Conservation (phyloP, 2,329 filamentous ascomycete genomes). For the Geosmithia morbida region DNA sequence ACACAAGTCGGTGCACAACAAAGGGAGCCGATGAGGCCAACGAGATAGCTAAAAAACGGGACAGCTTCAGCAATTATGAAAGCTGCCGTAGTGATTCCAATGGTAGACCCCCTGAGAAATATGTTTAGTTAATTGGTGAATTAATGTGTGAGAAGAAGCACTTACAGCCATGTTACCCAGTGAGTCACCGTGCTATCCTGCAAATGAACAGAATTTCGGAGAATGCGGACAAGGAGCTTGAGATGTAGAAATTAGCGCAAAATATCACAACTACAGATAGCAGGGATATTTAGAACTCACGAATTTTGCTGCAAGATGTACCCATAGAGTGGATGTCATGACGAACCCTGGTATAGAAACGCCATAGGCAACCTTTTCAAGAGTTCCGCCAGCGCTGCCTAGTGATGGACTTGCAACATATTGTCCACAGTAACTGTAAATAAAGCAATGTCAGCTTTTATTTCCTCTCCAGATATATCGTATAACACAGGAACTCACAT, state of each 20-base stretch:
- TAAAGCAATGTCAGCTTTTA: not conserved
- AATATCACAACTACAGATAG: not conserved
- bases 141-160: not conserved
- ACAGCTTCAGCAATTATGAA: slow-evolving; percentile 9
- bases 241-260: not conserved
- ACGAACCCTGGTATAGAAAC: slow-evolving; percentile 11
- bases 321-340: slow-evolving; percentile 10
- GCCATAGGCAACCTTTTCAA: slow-evolving; percentile 10
- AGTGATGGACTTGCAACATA: slow-evolving; percentile 27
- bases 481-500: slow-evolving; percentile 4
- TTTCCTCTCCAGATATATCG: not conserved
- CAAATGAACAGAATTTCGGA: slow-evolving; percentile 11
- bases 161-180: slow-evolving; percentile 12
- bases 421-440: slow-evolving; percentile 24
- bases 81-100: slow-evolving; percentile 7
- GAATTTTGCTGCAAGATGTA: slow-evolving; percentile 10
- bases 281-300: slow-evolving; percentile 1
- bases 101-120: slow-evolving; percentile 5
- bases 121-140: not conserved
- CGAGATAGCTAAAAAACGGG: slow-evolving; percentile 11
- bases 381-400: slow-evolving; percentile 11
- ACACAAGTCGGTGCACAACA: slow-evolving; percentile 14
- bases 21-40: slow-evolving; percentile 10
- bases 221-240: slow-evolving; percentile 10
- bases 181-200: slow-evolving; percentile 9